phyloP scores from a whole-genome alignment of 2,329 filamentous ascomycete genomes.

The Trichoderma simmonsii region DNA sequence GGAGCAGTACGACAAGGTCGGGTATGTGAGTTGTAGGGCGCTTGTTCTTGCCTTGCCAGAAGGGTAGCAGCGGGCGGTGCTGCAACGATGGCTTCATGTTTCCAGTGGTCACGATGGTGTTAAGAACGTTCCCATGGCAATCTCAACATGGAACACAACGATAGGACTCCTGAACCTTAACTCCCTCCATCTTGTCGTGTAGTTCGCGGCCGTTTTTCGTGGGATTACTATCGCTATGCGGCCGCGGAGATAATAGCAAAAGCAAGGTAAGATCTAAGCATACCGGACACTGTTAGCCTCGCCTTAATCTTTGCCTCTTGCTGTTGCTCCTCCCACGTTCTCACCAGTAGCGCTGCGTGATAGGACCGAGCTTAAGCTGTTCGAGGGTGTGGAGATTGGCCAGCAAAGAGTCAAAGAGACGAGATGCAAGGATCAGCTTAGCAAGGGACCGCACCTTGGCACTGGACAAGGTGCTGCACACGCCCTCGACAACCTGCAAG shows the following conservation, averaged over 20 bases:
- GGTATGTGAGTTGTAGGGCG: background rate
- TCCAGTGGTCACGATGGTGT: background rate
- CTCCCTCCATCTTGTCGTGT: background rate
- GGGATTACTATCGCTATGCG: background rate
- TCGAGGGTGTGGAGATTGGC: background rate
- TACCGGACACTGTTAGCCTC: constrained; percentile 2
- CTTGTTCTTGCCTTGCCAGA: background rate
- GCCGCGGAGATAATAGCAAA: background rate
- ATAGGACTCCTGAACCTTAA: background rate
- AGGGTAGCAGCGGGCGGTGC: constrained; percentile 1
- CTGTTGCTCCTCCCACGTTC: background rate
- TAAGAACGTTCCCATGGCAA: background rate
- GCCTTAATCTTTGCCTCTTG: background rate
- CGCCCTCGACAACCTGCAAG: background rate
- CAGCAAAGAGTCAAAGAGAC: background rate
- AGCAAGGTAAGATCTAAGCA: constrained; percentile 12
- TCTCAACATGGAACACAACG: background rate
- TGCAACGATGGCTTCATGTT: background rate
- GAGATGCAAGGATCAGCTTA: background rate
- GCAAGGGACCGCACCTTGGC: constrained; percentile 7
- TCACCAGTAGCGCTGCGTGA: background rate
- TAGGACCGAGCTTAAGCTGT: background rate
- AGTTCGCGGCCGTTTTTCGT: background rate
- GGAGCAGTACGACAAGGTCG: no score
- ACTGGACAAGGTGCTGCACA: background rate